Conservation (phyloP, 2,329 filamentous ascomycete genomes). For the Mollisiaceae sp. region DNA sequence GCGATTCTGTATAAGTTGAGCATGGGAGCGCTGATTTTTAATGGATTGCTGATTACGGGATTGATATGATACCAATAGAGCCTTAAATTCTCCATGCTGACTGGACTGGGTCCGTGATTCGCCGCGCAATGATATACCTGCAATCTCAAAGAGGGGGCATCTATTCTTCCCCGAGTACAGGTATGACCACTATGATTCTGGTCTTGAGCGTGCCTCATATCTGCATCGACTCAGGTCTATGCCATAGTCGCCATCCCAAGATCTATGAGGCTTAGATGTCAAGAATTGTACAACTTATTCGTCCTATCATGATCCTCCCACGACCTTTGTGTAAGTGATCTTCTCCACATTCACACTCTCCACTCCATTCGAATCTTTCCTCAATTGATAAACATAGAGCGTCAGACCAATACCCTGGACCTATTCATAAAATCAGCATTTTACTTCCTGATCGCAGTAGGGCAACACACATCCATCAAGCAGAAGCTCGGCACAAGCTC, state of each 20-base stretch:
- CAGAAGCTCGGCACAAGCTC: constrained; percentile 91
- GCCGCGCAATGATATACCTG: constrained; percentile 13
- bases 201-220: background rate
- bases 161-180: background rate
- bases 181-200: background rate
- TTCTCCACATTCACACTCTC: constrained; percentile 86
- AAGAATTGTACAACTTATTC: background rate
- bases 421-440: constrained; percentile 51
- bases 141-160: background rate
- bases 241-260: background rate
- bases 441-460: background rate
- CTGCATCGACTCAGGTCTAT: background rate
- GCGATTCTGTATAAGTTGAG: constrained; percentile 30
- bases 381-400: constrained; percentile 89
- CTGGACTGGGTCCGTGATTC: constrained; percentile 7
- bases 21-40: constrained; percentile 10
- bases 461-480: constrained; percentile 86
- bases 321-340: constrained; percentile 82
- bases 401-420: constrained; percentile 96
- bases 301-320: constrained; percentile 38
- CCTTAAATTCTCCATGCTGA: constrained; percentile 21
- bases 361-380: constrained; percentile 75
- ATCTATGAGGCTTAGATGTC: background rate
- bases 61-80: constrained; percentile 41
- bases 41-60: constrained; percentile 26